Conservation (phyloP, 2,329 filamentous ascomycete species). For the Alternaria brassicicola region DNA sequence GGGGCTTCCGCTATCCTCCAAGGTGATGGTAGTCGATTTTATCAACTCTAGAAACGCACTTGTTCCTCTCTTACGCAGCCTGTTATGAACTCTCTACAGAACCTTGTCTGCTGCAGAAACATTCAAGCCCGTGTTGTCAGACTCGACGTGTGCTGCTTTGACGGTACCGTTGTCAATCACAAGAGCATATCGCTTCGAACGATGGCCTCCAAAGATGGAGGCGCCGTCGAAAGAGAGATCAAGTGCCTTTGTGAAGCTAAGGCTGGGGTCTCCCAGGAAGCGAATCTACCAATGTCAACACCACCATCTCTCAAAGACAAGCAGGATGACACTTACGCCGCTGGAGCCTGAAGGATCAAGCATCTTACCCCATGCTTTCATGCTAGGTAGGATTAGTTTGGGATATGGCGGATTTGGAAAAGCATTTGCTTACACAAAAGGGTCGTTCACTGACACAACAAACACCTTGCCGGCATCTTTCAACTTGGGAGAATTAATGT, state of each 20-base stretch:
- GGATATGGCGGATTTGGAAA: neutral
- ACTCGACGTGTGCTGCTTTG: slow-evolving; percentile 79
- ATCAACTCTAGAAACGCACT: neutral
- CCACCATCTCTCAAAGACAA: neutral
- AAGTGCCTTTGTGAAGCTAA: slow-evolving; percentile 79
- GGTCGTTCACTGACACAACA: slow-evolving; percentile 90
- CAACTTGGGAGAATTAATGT: slow-evolving; percentile 78
- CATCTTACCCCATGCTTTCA: slow-evolving; percentile 84
- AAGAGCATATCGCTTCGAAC: slow-evolving; percentile 88
- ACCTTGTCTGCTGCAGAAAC: slow-evolving; percentile 51
- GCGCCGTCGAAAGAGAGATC: slow-evolving; percentile 82
- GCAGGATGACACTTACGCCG: slow-evolving; percentile 66
- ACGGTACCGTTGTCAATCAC: slow-evolving; percentile 85
- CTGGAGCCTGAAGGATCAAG: slow-evolving; percentile 77
- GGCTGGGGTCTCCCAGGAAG: slow-evolving; percentile 83
- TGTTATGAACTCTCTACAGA: slow-evolving; percentile 17
- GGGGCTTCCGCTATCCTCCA: neutral
- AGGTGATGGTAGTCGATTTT: neutral
- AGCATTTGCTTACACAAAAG: slow-evolving; percentile 75
- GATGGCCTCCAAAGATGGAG: slow-evolving; percentile 78
- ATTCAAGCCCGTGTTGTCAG: slow-evolving; percentile 82
- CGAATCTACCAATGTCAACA: slow-evolving; percentile 67
- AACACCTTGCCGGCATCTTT: slow-evolving; percentile 84
- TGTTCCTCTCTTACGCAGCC: neutral
- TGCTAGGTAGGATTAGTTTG: slow-evolving; percentile 59